Conservation (phyloP, 2,329 filamentous ascomycete species). For the Albophoma yamanashiensis region DNA sequence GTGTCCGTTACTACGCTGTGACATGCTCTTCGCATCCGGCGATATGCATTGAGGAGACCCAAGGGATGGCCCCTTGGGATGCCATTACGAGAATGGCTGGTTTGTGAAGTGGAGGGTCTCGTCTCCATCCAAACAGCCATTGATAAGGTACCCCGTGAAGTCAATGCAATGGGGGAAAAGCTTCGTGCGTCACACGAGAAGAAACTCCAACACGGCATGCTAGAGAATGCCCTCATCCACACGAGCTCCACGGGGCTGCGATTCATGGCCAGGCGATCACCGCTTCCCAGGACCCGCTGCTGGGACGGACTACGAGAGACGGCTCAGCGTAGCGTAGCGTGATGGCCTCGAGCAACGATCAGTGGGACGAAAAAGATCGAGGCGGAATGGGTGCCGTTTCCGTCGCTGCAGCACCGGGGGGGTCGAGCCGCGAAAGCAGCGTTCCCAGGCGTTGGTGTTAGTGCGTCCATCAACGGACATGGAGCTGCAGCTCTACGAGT, state of each 20-base stretch:
- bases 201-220: background rate
- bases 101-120: background rate
- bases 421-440: background rate
- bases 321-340: no score
- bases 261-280: background rate
- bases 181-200: background rate
- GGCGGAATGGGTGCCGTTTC: background rate
- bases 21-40: no score
- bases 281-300: background rate
- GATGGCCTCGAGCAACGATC: no score
- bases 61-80: no score
- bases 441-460: background rate
- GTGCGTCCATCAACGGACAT: background rate
- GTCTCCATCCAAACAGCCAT: background rate
- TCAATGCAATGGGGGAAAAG: background rate
- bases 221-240: background rate
- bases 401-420: background rate
- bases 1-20: background rate
- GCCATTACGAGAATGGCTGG: no score
- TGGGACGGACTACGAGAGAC: background rate
- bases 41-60: background rate
- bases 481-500: background rate
- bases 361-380: background rate
- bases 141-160: background rate
- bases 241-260: no score